Evolutionary conservation across 331 rosid genomes (phyloP).

Genomic region (Dryas integrifolia): DNA sequence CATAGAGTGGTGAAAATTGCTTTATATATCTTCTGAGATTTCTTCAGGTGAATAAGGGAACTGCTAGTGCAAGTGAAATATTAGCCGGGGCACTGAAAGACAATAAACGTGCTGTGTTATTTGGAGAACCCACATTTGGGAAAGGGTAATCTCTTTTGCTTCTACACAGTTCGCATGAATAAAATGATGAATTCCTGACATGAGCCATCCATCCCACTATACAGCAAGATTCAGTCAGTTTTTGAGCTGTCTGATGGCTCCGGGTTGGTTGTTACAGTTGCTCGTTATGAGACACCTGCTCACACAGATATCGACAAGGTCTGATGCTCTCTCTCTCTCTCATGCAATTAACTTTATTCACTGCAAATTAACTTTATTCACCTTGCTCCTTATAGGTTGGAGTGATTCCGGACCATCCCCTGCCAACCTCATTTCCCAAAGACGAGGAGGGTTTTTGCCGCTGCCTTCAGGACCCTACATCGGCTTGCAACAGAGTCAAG

Average conservation of each 20-base stretch:
- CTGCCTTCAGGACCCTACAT: constrained; percentile 82
- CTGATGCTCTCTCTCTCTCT: constrained; percentile 11
- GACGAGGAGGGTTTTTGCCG: constrained; percentile 78
- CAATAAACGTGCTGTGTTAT: constrained; percentile 80
- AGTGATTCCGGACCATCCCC: constrained; percentile 87
- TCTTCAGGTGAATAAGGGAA: constrained; percentile 88
- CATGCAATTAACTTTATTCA: neutral
- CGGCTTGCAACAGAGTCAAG: constrained; percentile 70
- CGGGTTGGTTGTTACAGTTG: constrained; percentile 90
- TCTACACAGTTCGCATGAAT: constrained; percentile 11
- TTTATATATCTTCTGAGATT: constrained; percentile 23
- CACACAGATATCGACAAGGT: constrained; percentile 82
- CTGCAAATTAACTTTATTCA: neutral
- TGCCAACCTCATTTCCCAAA: constrained; percentile 78
- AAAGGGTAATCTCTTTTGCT: constrained; percentile 66
- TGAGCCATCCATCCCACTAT: constrained; percentile 19
- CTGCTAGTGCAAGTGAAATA: constrained; percentile 98
- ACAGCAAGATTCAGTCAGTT: constrained; percentile 97
- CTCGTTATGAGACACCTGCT: constrained; percentile 92
- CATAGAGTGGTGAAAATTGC: neutral
- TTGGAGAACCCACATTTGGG: constrained; percentile 95
- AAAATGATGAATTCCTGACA: constrained; percentile 22
- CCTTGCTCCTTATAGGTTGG: constrained; percentile 57
- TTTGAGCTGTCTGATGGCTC: constrained; percentile 94
- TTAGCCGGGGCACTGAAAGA: constrained; percentile 98